Conservation (phyloP, 2,329 filamentous ascomycete genomes). For the Sodiomyces alkalinus region DNA sequence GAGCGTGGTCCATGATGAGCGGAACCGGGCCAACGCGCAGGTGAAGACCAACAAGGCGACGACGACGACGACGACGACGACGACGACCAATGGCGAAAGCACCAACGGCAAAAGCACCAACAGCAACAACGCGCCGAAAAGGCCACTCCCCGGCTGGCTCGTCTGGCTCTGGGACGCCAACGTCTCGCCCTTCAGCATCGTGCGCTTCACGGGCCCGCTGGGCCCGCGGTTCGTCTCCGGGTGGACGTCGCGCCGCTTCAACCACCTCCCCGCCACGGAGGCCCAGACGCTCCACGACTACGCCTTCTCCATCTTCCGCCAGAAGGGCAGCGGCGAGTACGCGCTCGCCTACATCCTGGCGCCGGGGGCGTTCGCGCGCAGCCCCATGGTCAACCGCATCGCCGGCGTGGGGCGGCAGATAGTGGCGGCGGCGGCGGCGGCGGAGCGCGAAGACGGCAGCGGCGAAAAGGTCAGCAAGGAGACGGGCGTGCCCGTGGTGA, state of each 20-base stretch:
- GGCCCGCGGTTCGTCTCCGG: slow-evolving; percentile 86
- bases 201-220: slow-evolving; percentile 76
- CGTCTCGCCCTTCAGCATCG: slow-evolving; percentile 81
- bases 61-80: slow-evolving; percentile 25
- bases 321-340: slow-evolving; percentile 86
- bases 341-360: slow-evolving; percentile 85
- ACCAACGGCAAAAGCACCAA: too few relatives aligned
- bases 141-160: slow-evolving; percentile 69
- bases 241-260: slow-evolving; percentile 88
- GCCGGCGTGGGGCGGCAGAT: slow-evolving; percentile 70
- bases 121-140: slow-evolving; percentile 21
- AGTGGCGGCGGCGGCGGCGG: slow-evolving; percentile 20
- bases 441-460: too few relatives aligned
- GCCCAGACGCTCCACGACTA: slow-evolving; percentile 81
- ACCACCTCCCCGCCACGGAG: slow-evolving; percentile 68
- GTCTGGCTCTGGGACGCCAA: slow-evolving; percentile 95
- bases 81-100: too few relatives aligned
- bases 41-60: slow-evolving; percentile 8
- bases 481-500: slow-evolving; percentile 65
- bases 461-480: slow-evolving; percentile 21
- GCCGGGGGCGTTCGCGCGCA: slow-evolving; percentile 81
- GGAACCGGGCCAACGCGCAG: slow-evolving; percentile 11
- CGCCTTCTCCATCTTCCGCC: slow-evolving; percentile 84
- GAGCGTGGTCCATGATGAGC: slow-evolving; percentile 27
- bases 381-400: slow-evolving; percentile 75